Evolutionary conservation across 1,139 yeast genomes (phyloP), one percentile per base, ranked within the genome.

Genomic region (Oligophagozyma castellii): DNA sequence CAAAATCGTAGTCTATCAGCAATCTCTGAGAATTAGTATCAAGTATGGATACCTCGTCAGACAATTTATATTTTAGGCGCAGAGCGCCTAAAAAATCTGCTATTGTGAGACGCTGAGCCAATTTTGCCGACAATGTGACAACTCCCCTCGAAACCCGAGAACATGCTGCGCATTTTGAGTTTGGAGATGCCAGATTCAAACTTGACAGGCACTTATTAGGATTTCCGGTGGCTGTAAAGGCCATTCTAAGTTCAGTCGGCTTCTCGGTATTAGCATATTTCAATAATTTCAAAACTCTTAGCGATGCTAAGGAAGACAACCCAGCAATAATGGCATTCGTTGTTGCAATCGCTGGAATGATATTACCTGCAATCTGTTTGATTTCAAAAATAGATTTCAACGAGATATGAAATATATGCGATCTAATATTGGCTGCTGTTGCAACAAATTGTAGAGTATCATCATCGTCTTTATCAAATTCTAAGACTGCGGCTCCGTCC

Each of bases 271-370:
- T 12, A 1, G 44, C 44, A 30, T 37, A 38, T 5, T 39, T 34
- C 14, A 51, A 26, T 23, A 51, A 28, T 12, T 37, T 46, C 45
- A 73, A 66, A 27, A 67, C 66, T 31, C 71, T 68, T 30, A 81
- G 56, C 0, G 86, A 77, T 31, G 73, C 75, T 32, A 86, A 51
- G 10, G 84, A 74, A 15, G 93, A 77, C 37, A 84, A 67, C 0
- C 98, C 98, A 0, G 95, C 86, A 38, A 89, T 75, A 13, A 89
- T 76, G 1, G 98, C 96, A 52, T 92, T 92, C 7, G 96, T 89
- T 2, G 98, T 89, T 8, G 98, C 98, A 43, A 92, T 86, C 0
- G 98, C 98, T 0, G 99, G 98, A 29, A 92, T 89, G 44, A 92
- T 92, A 51, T 89, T 89, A 6, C 99, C 99, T 0, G 98, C 98